A percentile compares a stretch with the other conserved stretches of the same genome.
Evolutionary conservation across 129 eudicot species (phyloP).

Genomic region (Calendula officinalis): DNA sequence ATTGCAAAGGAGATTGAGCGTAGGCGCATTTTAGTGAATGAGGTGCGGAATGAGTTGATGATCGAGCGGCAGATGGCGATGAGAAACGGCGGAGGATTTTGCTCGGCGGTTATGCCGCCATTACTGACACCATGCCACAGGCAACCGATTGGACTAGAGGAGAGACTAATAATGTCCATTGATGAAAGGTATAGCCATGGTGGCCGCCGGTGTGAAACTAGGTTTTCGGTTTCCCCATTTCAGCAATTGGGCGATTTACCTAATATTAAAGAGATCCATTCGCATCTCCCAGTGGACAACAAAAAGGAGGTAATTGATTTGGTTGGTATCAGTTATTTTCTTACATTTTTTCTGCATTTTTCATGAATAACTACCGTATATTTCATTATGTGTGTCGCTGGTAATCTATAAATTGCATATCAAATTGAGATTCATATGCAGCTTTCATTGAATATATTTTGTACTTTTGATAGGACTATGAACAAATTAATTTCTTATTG

Average conservation of each 20-base stretch:
- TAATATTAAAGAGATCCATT: neutral
- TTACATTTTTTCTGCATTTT: constrained; percentile 4
- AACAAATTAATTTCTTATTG: too few relatives aligned
- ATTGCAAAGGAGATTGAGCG: constrained; percentile 40
- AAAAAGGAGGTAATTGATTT: constrained; percentile 15
- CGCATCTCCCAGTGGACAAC: neutral
- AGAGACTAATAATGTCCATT: constrained; percentile 26
- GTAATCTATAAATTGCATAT: too few relatives aligned
- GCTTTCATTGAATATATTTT: neutral
- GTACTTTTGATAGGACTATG: too few relatives aligned
- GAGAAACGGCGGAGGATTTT: constrained; percentile 16
- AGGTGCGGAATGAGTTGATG: constrained; percentile 41
- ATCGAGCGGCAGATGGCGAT: constrained; percentile 44
- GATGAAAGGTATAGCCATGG: constrained; percentile 15
- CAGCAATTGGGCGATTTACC: too few relatives aligned
- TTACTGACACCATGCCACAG: neutral
- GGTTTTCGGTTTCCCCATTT: neutral
- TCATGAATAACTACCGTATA: neutral
- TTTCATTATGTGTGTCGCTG: neutral
- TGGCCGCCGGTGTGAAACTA: neutral
- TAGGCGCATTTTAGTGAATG: constrained; percentile 34
- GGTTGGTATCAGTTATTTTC: constrained; percentile 56
- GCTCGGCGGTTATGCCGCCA: constrained; percentile 10
- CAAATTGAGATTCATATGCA: constrained; percentile 3
- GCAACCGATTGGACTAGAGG: constrained; percentile 32